Evolutionary conservation across 2,329 filamentous ascomycete genomes (phyloP), one percentile per base, ranked within the genome.

Genomic region (Diaporthe eres): DNA sequence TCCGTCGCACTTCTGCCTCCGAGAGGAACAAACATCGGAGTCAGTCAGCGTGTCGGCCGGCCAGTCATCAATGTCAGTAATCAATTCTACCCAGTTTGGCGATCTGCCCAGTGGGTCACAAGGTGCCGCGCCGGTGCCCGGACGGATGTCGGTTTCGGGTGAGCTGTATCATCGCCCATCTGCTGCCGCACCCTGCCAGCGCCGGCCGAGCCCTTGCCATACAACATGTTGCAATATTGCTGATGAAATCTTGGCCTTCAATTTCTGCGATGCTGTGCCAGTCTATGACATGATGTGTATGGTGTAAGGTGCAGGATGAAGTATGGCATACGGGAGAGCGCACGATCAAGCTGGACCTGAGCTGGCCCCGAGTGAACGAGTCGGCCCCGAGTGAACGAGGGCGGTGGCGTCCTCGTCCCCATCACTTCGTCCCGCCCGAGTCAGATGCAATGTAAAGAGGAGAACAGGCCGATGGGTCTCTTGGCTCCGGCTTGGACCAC

Each of bases 161-260:
- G 47, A 31, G 28, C 47, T 68, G 65, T 68, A 68, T 68, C 65
- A 68, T 68, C 47, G 65, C 47, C 47, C 65, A 39, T 25, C 65
- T 68, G 63, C 13, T 53, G 63, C 63, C 44, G 63, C 63, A 51
- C 42, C 63, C 63, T 68, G 28, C 44, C 28, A 37, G 44, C 51
- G 31, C 44, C 44, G 44, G 22, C 25, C 9, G 60, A 65, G 60
- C 39, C 60, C 44, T 51, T 51, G 47, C 63, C 47, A 39, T 53
- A 39, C 47, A 25, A 53, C 19, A 53, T 53, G 47, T 39, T 39
- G 65, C 65, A 53, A 53, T 53, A 68, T 68, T 25, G 34, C 19
- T 68, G 47, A 68, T 22, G 65, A 39, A 17, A n/a, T 68, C 65
- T 53, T 68, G 65, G 65, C 47, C 47, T 55, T 9, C 47, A 13